Evolutionary conservation across 805 yeast species (phyloP).

Genomic region (Yamadazyma nakazawae): DNA sequence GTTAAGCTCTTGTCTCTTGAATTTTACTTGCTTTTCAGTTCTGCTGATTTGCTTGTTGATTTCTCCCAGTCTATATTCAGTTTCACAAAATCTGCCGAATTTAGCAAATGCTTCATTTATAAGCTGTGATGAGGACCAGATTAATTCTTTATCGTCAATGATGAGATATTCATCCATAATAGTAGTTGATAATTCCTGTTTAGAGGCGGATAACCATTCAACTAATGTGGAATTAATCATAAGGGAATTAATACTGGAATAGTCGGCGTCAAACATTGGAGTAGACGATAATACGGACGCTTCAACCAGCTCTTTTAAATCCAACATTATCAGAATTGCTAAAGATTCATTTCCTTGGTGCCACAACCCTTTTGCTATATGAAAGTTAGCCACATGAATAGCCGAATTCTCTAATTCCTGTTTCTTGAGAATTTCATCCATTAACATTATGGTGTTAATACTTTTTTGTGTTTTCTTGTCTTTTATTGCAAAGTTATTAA

Average conservation of each 20-base stretch:
- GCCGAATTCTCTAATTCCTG: conserved; percentile 9
- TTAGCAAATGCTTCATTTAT: conserved; percentile 1
- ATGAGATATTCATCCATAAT: conserved; percentile 58
- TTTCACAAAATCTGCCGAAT: conserved; percentile 72
- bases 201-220: conserved; percentile 69
- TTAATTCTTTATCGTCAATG: conserved; percentile 2
- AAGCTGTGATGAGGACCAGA: conserved; percentile 1
- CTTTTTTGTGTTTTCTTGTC: conserved; percentile 45
- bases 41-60: conserved; percentile 44
- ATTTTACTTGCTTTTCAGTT: conserved; percentile 35
- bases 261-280: conserved; percentile 4
- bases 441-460: conserved; percentile 45
- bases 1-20: conserved; percentile 46
- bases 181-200: conserved; percentile 59
- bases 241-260: conserved; percentile 18
- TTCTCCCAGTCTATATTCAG: conserved; percentile 48
- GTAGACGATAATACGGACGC: not conserved
- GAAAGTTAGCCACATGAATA: conserved; percentile 33
- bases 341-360: conserved; percentile 50
- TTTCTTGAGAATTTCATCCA: conserved; percentile 36
- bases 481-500: conserved; percentile 39
- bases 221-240: conserved; percentile 46
- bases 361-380: conserved; percentile 67
- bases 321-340: conserved; percentile 54
- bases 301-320: conserved; percentile 9